phyloP scores from a whole-genome alignment of 352 stramenopile genomes.

The Peronospora farinosa region DNA sequence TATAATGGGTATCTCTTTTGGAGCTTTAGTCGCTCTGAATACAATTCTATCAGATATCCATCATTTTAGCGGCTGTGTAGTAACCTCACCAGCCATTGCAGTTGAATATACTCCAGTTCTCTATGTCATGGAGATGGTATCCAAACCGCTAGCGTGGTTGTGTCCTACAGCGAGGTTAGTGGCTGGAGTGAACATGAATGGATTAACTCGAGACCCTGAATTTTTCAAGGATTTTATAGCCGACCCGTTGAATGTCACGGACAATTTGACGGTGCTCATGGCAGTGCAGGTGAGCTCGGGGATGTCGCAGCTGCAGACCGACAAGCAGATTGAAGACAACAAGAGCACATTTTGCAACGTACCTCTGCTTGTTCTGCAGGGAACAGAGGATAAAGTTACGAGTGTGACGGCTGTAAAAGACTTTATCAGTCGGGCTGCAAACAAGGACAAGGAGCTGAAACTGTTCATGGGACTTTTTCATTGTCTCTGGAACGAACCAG shows the following conservation, averaged over 20 bases:
- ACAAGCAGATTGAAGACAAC: slow-evolving; percentile 27
- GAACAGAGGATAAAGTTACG: slow-evolving; percentile 44
- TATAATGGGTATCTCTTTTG: slow-evolving; percentile 68
- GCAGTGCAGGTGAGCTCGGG: slow-evolving; percentile 31
- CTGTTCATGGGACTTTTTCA: slow-evolving; percentile 51
- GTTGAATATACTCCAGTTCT: slow-evolving; percentile 54
- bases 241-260: slow-evolving; percentile 44
- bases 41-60: slow-evolving; percentile 44
- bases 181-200: slow-evolving; percentile 45
- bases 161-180: slow-evolving; percentile 44
- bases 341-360: slow-evolving; percentile 29
- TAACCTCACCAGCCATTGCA: slow-evolving; percentile 52
- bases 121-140: slow-evolving; percentile 33
- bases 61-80: slow-evolving; percentile 39
- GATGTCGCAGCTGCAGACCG: slow-evolving; percentile 32
- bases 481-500: slow-evolving; percentile 53
- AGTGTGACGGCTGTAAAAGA: slow-evolving; percentile 36
- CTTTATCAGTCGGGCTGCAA: slow-evolving; percentile 40
- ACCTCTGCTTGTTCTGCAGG: slow-evolving; percentile 36
- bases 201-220: slow-evolving; percentile 25
- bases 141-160: slow-evolving; percentile 36
- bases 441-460: slow-evolving; percentile 53
- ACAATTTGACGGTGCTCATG: slow-evolving; percentile 41
- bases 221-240: slow-evolving; percentile 51
- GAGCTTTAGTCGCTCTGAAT: slow-evolving; percentile 52